Evolutionary conservation across 139 green algal genomes (phyloP).

Genomic region (Eudorina sp.): DNA sequence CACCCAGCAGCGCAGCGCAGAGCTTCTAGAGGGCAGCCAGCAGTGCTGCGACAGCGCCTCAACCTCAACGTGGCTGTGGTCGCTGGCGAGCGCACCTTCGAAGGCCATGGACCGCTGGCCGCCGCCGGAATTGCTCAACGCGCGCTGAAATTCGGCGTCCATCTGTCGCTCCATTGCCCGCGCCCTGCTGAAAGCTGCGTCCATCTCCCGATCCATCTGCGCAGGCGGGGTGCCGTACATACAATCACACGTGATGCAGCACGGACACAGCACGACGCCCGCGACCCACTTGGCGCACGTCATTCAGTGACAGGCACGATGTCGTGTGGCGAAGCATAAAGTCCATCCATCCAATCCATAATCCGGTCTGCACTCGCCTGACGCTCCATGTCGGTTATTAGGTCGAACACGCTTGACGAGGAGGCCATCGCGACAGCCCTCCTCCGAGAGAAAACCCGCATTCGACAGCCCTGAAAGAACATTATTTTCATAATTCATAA

Average conservation of each 20-base stretch:
- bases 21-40: background rate
- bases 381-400: conserved; percentile 29
- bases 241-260: background rate
- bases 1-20: background rate
- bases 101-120: background rate
- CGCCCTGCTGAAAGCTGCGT: background rate
- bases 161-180: conserved; percentile 9
- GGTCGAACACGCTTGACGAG: background rate
- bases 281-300: background rate
- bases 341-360: background rate
- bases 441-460: background rate
- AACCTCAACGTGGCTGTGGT: background rate
- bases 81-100: background rate
- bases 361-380: background rate
- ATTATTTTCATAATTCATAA: background rate
- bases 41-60: too few species aligned
- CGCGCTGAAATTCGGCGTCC: conserved; percentile 21
- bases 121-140: conserved; percentile 14
- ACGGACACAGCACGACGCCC: background rate
- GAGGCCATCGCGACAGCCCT: background rate
- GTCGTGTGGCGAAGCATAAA: background rate
- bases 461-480: background rate
- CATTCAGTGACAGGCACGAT: background rate
- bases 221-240: background rate
- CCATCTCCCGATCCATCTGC: conserved; percentile 50